Evolutionary conservation across 148 eudicot genomes (phyloP).

Genomic region (Arctostaphylos glauca): DNA sequence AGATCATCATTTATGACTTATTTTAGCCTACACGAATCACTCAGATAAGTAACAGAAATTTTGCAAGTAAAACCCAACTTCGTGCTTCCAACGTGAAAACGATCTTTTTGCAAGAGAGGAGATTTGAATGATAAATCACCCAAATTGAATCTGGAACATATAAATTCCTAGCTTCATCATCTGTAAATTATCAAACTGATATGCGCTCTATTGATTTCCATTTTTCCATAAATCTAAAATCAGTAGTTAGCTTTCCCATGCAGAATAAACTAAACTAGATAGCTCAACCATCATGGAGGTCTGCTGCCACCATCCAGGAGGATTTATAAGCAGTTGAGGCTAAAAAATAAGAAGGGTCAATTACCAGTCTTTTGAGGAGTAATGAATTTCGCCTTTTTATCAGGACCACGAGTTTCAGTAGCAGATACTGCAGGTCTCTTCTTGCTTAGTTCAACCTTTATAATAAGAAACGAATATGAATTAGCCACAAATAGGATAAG

Average conservation of each 20-base stretch:
- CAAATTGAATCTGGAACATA: neutral
- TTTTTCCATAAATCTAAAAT: neutral
- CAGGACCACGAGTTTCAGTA: constrained; percentile 42
- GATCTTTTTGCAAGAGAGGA: neutral
- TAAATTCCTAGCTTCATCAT: neutral
- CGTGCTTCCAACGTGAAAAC: neutral
- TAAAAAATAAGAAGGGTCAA: neutral
- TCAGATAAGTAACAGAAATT: neutral
- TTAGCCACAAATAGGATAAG: neutral
- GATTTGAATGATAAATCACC: neutral
- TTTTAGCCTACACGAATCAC: neutral
- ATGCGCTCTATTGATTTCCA: neutral
- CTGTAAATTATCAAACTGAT: neutral
- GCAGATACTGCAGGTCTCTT: constrained; percentile 60
- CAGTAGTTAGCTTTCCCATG: neutral
- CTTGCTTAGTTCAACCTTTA: constrained; percentile 51
- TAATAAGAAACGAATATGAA: neutral
- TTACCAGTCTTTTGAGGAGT: constrained; percentile 73
- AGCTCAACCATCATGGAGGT: neutral
- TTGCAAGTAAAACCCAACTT: neutral
- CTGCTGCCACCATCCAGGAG: neutral
- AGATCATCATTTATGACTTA: neutral
- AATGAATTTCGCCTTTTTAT: constrained; percentile 61
- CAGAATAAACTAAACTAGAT: neutral
- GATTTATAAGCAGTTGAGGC: neutral